Base-by-base conservation (phyloP, 2,329 filamentous ascomycete genomes). In the Curvularia hawaiiensis region DNA sequence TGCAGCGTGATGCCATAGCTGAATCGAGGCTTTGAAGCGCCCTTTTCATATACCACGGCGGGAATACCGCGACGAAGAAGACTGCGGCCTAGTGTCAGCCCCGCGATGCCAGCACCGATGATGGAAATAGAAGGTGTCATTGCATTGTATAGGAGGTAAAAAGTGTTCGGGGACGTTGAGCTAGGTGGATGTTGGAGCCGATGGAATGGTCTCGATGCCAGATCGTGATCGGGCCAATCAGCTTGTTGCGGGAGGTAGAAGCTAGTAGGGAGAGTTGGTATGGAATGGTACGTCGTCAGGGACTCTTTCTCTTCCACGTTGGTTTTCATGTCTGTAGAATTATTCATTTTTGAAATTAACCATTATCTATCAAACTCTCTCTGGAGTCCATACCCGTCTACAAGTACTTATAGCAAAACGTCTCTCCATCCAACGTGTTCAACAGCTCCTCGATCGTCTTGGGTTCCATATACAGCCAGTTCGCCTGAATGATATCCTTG, bases 321-420 rank as follows among this genome's bases (percentile, higher is more conserved):
- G 11, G 26, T 28, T 11, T 1, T 10, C 10, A 22, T 16, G 11
- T 26, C 18, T 41, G 4, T 41, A n/a, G 18, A 38, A 14, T 6
- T 6, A 9, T 38, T 38, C 16, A 38, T 38, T n/a, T 1, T 18
- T 16, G 11, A 24, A 9, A 26, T 26, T 43, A 26, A 43, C 40
- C 8, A 43, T 24, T 26, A 26, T 26, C 24, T 43, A 43, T 28
- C 3, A n/a, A 43, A 12, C 26, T 7, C 18, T 33, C n/a, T 24
- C 33, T n/a, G 7, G 16, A 3, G 8, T 18, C 20, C 2, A 5
- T n/a, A 14, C 26, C 9, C 3, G 5, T 22, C 41, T 60, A 71
- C 44, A 66, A 53, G 58, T 82, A 82, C 3, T 79, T 70, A 53
- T 82, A 82, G 60, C 79, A 82, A 56, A 81, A 78, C 8, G 76